Conservation (phyloP, 306 rosid species). For the Begonia fuchsioides region DNA sequence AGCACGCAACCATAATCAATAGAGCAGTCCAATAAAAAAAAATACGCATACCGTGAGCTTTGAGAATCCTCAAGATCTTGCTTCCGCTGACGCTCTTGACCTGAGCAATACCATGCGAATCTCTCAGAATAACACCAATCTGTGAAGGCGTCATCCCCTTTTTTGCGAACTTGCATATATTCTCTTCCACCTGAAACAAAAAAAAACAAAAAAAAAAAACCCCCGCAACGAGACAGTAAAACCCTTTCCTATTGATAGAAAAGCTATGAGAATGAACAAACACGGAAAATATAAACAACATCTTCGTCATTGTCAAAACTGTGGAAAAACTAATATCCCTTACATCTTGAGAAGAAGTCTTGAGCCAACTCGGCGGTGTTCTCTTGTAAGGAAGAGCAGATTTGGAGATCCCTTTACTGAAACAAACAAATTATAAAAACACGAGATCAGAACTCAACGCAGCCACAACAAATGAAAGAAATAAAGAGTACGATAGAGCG, state of each 20-base stretch:
- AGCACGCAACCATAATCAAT: too few relatives aligned
- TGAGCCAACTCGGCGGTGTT: conserved; percentile 29
- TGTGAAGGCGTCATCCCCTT: conserved; percentile 34
- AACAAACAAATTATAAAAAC: background rate
- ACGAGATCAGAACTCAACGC: too few relatives aligned
- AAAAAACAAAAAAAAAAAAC: background rate
- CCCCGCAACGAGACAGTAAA: background rate
- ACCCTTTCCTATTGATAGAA: background rate
- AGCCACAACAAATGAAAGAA: too few relatives aligned
- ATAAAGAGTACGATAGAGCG: background rate
- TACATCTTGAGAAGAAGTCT: conserved; percentile 30
- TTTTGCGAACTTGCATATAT: conserved; percentile 28
- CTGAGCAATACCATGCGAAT: conserved; percentile 33
- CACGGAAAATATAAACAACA: too few relatives aligned
- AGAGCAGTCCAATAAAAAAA: too few relatives aligned
- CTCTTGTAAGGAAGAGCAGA: conserved; percentile 36
- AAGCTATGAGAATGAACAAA: too few relatives aligned
- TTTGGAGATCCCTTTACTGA: conserved; percentile 32
- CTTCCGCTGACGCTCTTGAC: conserved; percentile 25
- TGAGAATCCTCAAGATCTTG: conserved; percentile 32
- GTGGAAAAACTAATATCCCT: background rate
- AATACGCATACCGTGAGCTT: conserved; percentile 22
- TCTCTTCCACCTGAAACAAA: conserved; percentile 21
- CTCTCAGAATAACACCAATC: conserved; percentile 37
- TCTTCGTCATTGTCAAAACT: too few relatives aligned